Percentiles rank a stretch among this genome's conserved stretches.
Evolutionary conservation across 2,329 filamentous ascomycete species (phyloP).

Genomic region (Claviceps quebecensis): DNA sequence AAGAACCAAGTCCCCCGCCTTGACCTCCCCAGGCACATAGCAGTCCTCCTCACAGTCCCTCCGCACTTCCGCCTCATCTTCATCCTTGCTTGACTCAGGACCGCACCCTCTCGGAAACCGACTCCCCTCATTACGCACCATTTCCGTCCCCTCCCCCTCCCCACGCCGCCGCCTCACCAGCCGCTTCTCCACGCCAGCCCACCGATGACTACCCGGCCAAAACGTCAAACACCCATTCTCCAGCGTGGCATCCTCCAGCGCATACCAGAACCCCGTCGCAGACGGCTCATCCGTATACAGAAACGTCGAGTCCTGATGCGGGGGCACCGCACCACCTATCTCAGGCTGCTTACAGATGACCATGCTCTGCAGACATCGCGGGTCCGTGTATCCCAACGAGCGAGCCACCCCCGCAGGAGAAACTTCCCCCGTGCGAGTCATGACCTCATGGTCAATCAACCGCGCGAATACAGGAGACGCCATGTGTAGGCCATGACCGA

Average conservation of each 20-base stretch:
- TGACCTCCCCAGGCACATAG: conserved; percentile 74
- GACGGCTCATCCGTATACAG: conserved; percentile 79
- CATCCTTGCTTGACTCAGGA: conserved; percentile 25
- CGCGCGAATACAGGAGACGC: conserved; percentile 52
- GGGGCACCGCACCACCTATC: conserved; percentile 80
- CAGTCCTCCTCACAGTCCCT: too few relatives aligned
- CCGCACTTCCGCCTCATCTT: background rate
- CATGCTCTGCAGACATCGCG: conserved; percentile 81
- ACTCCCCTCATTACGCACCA: conserved; percentile 53
- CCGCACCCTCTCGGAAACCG: conserved; percentile 42
- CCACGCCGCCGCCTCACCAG: conserved; percentile 49
- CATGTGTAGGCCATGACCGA: conserved; percentile 63
- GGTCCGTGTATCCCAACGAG: conserved; percentile 60
- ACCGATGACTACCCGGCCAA: conserved; percentile 65
- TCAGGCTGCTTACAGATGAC: conserved; percentile 97
- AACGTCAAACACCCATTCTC: conserved; percentile 87
- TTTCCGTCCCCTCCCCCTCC: conserved; percentile 41
- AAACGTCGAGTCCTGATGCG: conserved; percentile 88
- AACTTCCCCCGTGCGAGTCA: conserved; percentile 16
- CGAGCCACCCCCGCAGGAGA: conserved; percentile 50
- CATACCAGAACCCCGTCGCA: conserved; percentile 95
- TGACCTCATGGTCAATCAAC: conserved; percentile 36
- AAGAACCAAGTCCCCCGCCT: conserved; percentile 77
- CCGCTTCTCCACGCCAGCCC: conserved; percentile 54
- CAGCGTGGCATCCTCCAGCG: conserved; percentile 75